Evolutionary conservation across 1,284 basidiomycete species (phyloP).

Genomic region (Agroathelia rolfsii): DNA sequence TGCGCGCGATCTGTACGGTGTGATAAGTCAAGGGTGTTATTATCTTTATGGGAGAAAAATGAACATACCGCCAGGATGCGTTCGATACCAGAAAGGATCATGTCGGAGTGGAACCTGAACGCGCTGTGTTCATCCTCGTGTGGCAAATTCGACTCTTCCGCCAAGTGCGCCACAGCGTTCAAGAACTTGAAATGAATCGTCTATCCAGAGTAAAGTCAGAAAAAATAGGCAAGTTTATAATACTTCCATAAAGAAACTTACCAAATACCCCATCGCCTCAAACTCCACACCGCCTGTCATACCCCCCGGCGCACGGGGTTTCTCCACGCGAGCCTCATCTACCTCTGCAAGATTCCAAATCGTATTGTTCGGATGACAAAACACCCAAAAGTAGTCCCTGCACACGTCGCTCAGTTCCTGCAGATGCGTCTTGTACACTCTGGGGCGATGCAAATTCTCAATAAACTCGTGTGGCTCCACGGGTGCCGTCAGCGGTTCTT

Average conservation of each 20-base stretch:
- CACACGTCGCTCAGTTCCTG: constrained; percentile 85
- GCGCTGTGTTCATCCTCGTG: constrained; percentile 67
- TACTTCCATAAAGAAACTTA: constrained; percentile 28
- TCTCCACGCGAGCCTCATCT: constrained; percentile 77
- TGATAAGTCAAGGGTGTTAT: constrained; percentile 1
- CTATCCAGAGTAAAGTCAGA: constrained; percentile 31
- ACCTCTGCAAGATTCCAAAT: constrained; percentile 80
- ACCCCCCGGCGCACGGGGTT: constrained; percentile 89
- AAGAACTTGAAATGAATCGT: constrained; percentile 78
- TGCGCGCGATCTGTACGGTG: constrained; percentile 68
- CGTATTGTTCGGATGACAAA: constrained; percentile 90
- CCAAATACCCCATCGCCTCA: constrained; percentile 93
- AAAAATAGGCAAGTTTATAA: no score
- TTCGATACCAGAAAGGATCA: constrained; percentile 84
- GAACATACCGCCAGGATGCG: constrained; percentile 59
- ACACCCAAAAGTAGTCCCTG: constrained; percentile 97
- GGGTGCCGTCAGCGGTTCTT: constrained; percentile 52
- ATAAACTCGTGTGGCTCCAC: constrained; percentile 85
- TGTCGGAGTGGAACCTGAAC: constrained; percentile 69
- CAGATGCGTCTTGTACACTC: constrained; percentile 88
- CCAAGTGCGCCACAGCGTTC: constrained; percentile 62
- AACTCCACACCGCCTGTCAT: constrained; percentile 98
- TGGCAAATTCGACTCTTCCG: constrained; percentile 52
- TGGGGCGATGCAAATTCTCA: constrained; percentile 68
- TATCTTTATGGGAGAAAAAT: no score